Base-by-base conservation (phyloP, 106 monocot genomes). In the Posidonia australis region DNA sequence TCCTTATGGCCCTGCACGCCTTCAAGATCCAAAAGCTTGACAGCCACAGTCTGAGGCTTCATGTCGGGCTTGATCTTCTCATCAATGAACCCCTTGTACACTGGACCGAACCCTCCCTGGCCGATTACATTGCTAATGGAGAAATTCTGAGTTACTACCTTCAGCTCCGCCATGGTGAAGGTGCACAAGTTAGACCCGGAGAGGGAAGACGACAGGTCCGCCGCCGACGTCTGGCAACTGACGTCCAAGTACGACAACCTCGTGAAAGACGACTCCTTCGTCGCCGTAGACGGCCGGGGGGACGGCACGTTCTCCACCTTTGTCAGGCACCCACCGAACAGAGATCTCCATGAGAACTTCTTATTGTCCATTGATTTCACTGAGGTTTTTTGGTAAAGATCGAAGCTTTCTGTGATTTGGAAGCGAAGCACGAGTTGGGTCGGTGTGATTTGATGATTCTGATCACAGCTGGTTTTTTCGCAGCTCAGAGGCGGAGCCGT, bases 71-170 rank as follows among this genome's bases (percentile, higher is more conserved):
- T 73, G n/a, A 89, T 60, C 68, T 76, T 73, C 23, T 85, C 89
- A 19, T 80, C 89, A 1, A 89, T 56, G 46, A 74, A 69, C 0
- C 89, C 89, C 27, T 89, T 89, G 67, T 79, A 85, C 19, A 89
- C 89, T 9, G 89, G 84, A 10, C 89, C 89, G 54, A 89, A 89
- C 24, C 89, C 89, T 20, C 89, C 89, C 30, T 89, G 75, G 2
- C 89, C 89, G 43, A 89, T 51, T 26, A 85, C 77, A 47, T 82
- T 85, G 48, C 67, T 49, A 13, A 26, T 62, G 42, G 79, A 77
- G 79, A 89, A 89, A 60, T 79, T 74, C 23, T 66, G 67, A 1
- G 82, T 82, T 10, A 72, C 72, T n/a, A 41, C 62, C 55, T 78
- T 70, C 27, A 89, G 77, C 82, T 85, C 89, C 0, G 51, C 61